Conservation (phyloP, 495 filamentous ascomycete species). For the Bathelium albidoporum region DNA sequence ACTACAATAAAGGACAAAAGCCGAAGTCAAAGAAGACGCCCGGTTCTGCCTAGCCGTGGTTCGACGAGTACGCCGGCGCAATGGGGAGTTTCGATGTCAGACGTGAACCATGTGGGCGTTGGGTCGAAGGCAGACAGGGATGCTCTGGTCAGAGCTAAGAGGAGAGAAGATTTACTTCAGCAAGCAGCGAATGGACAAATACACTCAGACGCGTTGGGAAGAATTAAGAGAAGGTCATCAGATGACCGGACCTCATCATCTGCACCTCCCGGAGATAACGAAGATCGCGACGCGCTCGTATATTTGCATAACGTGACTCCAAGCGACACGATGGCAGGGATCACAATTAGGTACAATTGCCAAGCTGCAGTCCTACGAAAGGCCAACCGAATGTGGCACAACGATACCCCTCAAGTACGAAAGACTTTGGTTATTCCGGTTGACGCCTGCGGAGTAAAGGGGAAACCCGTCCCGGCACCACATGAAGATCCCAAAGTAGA, state of each 20-base stretch:
- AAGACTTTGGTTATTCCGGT: slow-evolving; percentile 77
- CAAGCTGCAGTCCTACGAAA: slow-evolving; percentile 67
- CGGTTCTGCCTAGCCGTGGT: slow-evolving; percentile 33
- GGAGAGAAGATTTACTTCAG: slow-evolving; percentile 46
- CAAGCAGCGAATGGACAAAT: slow-evolving; percentile 40
- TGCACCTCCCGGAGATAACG: slow-evolving; percentile 30
- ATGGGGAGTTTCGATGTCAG: slow-evolving; percentile 18
- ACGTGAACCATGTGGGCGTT: slow-evolving; percentile 36
- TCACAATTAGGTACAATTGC: slow-evolving; percentile 83
- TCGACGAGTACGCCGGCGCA: slow-evolving; percentile 28
- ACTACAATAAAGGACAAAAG: slow-evolving; percentile 24
- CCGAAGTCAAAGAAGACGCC: slow-evolving; percentile 29
- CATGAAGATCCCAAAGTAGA: slow-evolving; percentile 4
- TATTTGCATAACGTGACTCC: slow-evolving; percentile 82
- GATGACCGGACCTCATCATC: slow-evolving; percentile 38
- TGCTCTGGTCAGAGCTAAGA: slow-evolving; percentile 50
- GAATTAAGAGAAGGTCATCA: slow-evolving; percentile 52
- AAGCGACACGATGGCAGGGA: slow-evolving; percentile 76
- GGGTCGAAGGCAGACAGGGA: slow-evolving; percentile 49
- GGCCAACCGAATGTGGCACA: slow-evolving; percentile 88
- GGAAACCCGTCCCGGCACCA: slow-evolving; percentile 39
- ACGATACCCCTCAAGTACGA: slow-evolving; percentile 75
- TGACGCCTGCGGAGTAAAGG: slow-evolving; percentile 79
- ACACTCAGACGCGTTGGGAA: slow-evolving; percentile 34
- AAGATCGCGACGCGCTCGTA: slow-evolving; percentile 64